Conservation (phyloP, 176 grass and related monocot genomes). For the Aechmea fasciata region DNA sequence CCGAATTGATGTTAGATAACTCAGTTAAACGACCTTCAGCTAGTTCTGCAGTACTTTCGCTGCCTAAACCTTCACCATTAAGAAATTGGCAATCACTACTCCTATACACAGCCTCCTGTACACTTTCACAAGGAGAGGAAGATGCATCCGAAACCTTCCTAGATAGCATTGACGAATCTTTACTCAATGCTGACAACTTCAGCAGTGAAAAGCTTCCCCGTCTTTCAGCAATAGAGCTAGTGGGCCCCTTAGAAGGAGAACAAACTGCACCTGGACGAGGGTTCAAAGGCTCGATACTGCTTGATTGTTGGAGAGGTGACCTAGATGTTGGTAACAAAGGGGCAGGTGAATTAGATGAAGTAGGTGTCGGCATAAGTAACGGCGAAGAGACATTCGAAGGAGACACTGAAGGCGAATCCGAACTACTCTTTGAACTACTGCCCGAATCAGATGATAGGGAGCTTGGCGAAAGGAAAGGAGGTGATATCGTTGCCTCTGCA, state of each 20-base stretch:
- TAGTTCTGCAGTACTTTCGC: slow-evolving; percentile 26
- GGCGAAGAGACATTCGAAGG: slow-evolving; percentile 64
- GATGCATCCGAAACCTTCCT: slow-evolving; percentile 16
- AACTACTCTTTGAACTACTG: slow-evolving; percentile 78
- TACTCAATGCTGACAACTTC: slow-evolving; percentile 61
- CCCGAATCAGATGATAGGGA: slow-evolving; percentile 80
- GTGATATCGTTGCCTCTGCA: slow-evolving; percentile 48
- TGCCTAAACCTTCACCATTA: neutral
- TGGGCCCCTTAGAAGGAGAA: slow-evolving; percentile 38
- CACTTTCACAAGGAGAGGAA: slow-evolving; percentile 25
- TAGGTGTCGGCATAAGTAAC: slow-evolving; percentile 47
- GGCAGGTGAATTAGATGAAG: slow-evolving; percentile 48
- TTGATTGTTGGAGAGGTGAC: slow-evolving; percentile 60
- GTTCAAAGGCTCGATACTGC: slow-evolving; percentile 36
- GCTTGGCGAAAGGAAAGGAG: slow-evolving; percentile 79
- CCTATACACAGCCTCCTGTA: slow-evolving; percentile 30
- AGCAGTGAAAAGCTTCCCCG: slow-evolving; percentile 78
- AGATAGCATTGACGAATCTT: slow-evolving; percentile 48
- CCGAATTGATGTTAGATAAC: slow-evolving; percentile 25
- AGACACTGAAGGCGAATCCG: slow-evolving; percentile 80
- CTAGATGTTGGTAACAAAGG: slow-evolving; percentile 43
- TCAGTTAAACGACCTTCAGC: slow-evolving; percentile 15
- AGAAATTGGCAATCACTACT: slow-evolving; percentile 21
- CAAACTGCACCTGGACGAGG: slow-evolving; percentile 22
- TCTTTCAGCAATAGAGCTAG: slow-evolving; percentile 84